Percentiles rank a stretch among this genome's conserved stretches.
Evolutionary conservation across 768 basidiomycete species (phyloP).

Genomic region (Termitomyces sp.): DNA sequence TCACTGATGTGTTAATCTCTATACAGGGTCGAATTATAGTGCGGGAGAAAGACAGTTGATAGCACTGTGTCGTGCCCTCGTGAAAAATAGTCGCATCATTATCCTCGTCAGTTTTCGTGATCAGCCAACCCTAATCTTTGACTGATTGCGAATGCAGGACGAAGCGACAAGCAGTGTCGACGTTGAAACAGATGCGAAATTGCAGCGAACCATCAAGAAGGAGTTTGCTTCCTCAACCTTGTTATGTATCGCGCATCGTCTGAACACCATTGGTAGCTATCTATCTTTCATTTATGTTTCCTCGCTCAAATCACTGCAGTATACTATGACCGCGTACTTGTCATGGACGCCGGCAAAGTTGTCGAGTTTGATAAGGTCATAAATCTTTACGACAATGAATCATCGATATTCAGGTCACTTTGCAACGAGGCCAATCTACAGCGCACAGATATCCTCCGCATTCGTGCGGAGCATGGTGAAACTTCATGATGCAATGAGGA

Average conservation of each 20-base stretch:
- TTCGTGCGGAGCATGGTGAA: conserved; percentile 28
- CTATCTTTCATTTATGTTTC: neutral
- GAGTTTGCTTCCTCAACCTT: conserved; percentile 52
- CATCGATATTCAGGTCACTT: conserved; percentile 65
- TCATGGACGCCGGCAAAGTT: conserved; percentile 65
- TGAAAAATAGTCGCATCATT: conserved; percentile 56
- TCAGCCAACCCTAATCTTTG: neutral
- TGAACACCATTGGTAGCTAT: conserved; percentile 49
- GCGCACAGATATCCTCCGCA: conserved; percentile 50
- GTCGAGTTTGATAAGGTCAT: conserved; percentile 74
- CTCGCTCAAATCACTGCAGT: conserved; percentile 21
- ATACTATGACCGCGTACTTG: conserved; percentile 64
- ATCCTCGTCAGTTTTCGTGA: conserved; percentile 34
- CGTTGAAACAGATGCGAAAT: conserved; percentile 53
- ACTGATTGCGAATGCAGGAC: conserved; percentile 31
- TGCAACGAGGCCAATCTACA: conserved; percentile 61
- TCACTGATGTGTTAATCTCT: neutral
- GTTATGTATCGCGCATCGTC: conserved; percentile 50
- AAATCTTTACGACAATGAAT: conserved; percentile 51
- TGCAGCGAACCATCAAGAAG: conserved; percentile 58
- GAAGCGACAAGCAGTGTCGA: conserved; percentile 62
- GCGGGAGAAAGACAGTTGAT: conserved; percentile 64
- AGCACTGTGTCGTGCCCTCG: conserved; percentile 56
- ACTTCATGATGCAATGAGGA: neutral
- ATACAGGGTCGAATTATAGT: conserved; percentile 52